Evolutionary conservation across 768 basidiomycete species (phyloP).

Genomic region (Auriscalpium microsporum): DNA sequence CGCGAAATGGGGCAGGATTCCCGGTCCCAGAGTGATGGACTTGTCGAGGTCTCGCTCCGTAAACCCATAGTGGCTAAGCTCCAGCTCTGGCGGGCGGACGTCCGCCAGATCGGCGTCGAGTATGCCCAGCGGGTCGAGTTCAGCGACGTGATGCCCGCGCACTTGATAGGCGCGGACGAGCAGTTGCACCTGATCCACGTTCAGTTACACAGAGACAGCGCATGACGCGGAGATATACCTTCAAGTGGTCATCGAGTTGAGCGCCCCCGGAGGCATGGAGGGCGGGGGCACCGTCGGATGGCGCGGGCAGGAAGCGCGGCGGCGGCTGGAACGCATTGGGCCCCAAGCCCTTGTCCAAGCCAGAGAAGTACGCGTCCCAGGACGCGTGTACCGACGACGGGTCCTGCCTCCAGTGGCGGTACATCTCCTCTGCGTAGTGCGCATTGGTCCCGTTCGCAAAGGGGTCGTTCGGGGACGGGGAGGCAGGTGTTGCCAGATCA

Average conservation of each 20-base stretch:
- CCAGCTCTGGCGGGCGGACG: constrained; percentile 78
- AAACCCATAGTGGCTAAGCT: constrained; percentile 92
- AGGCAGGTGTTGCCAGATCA: constrained; percentile 38
- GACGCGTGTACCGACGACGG: constrained; percentile 87
- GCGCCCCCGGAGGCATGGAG: constrained; percentile 59
- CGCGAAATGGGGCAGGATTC: constrained; percentile 93
- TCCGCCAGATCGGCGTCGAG: constrained; percentile 80
- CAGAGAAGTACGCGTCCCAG: constrained; percentile 92
- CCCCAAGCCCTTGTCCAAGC: constrained; percentile 83
- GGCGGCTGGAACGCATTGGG: constrained; percentile 80
- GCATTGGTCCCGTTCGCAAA: constrained; percentile 94
- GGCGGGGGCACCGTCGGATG: constrained; percentile 74
- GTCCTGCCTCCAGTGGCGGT: constrained; percentile 84
- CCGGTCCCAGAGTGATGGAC: constrained; percentile 89
- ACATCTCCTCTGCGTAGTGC: constrained; percentile 97
- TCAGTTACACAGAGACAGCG: constrained; percentile 1
- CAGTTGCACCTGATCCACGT: constrained; percentile 70
- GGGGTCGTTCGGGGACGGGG: constrained; percentile 70
- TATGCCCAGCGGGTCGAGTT: constrained; percentile 93
- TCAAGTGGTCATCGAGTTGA: constrained; percentile 89
- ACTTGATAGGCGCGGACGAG: constrained; percentile 99
- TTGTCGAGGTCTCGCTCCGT: constrained; percentile 90
- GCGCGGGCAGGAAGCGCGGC: constrained; percentile 60
- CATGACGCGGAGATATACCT: constrained; percentile 40
- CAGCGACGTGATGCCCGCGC: constrained; percentile 92